Evolutionary conservation across 139 green algal species (phyloP).

Genomic region (Volvox reticuliferus): DNA sequence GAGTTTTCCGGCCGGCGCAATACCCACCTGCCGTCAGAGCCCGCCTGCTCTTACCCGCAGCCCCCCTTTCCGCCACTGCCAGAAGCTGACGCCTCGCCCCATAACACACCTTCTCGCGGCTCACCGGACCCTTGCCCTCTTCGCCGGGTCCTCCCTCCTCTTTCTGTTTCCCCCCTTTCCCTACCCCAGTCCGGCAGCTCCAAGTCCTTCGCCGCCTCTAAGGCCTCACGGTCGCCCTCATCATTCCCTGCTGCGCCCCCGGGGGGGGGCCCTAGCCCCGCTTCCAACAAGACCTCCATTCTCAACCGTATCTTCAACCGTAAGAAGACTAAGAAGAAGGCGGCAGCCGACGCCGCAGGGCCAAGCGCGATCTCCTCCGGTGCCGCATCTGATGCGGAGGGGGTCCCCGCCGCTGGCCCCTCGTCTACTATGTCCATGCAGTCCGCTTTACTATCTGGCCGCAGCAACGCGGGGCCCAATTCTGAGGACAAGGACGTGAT

Average conservation of each 20-base stretch:
- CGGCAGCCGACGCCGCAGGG: not conserved
- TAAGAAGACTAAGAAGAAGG: constrained; percentile 7
- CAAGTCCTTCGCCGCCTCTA: not conserved
- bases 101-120: not conserved
- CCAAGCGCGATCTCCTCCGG: not conserved
- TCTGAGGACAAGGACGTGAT: constrained; percentile 11
- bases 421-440: not conserved
- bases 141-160: not conserved
- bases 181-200: not conserved
- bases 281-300: not conserved
- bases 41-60: too few relatives aligned
- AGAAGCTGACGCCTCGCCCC: too few relatives aligned
- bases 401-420: not conserved
- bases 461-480: not conserved
- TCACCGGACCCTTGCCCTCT: not conserved
- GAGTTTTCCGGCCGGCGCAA: too few relatives aligned
- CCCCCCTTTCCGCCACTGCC: too few relatives aligned
- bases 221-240: not conserved
- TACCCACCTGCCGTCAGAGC: too few relatives aligned
- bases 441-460: not conserved
- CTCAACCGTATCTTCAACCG: not conserved
- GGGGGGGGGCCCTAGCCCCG: not conserved
- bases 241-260: not conserved
- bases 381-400: too few relatives aligned
- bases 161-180: not conserved